A percentile compares a stretch with the other conserved stretches of the same genome.
phyloP scores from a whole-genome alignment of 768 basidiomycete genomes.

The Suillus americanus region DNA sequence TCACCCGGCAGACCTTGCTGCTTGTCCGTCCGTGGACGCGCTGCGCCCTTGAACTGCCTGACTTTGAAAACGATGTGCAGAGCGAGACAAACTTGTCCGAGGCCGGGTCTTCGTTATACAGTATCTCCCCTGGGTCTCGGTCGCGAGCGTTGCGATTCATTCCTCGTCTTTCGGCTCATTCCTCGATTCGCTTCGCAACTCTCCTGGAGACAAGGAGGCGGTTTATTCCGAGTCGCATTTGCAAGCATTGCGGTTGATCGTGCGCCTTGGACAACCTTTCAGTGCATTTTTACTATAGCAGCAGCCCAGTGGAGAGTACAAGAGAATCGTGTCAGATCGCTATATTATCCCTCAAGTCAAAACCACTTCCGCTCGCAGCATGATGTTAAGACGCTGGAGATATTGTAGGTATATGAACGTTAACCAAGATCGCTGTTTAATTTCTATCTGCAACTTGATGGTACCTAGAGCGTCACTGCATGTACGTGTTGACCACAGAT shows the following conservation, averaged over 20 bases:
- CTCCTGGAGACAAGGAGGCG: neutral
- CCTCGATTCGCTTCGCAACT: neutral
- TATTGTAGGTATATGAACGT: neutral
- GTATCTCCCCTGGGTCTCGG: neutral
- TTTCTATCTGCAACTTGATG: neutral
- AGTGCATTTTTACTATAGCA: conserved; percentile 1
- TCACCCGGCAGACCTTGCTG: neutral
- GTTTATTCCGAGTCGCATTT: neutral
- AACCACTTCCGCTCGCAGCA: neutral
- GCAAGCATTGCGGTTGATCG: neutral
- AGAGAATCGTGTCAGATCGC: conserved; percentile 1
- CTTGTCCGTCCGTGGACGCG: neutral
- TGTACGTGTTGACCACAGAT: neutral
- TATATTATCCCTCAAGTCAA: neutral
- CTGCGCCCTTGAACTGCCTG: neutral
- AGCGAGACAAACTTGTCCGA: neutral
- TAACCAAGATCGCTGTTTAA: neutral
- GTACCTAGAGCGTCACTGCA: neutral
- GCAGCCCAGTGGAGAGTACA: conserved; percentile 4
- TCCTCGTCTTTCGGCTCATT: neutral
- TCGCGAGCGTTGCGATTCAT: neutral
- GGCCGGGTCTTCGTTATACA: neutral
- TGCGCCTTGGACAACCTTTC: conserved; percentile 1
- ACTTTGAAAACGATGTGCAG: neutral
- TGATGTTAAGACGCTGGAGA: neutral